phyloP scores from a whole-genome alignment of 768 basidiomycete genomes.

The Coprinellus micaceus region DNA sequence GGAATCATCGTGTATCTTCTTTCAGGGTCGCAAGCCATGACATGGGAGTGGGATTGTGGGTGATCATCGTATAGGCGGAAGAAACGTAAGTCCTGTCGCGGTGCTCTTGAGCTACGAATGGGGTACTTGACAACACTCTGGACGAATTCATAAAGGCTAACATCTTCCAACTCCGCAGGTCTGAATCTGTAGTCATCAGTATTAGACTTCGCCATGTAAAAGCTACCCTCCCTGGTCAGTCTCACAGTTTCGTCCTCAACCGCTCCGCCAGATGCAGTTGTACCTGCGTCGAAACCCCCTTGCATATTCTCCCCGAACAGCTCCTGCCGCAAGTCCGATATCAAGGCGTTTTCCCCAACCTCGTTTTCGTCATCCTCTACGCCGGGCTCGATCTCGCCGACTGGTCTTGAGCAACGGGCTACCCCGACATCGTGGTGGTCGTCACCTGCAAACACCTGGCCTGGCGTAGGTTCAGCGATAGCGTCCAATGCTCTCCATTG shows the following conservation, averaged over 20 bases:
- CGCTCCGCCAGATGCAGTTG: neutral
- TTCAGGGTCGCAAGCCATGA: neutral
- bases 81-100: neutral
- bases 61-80: neutral
- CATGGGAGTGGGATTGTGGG: neutral
- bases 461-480: neutral
- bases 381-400: no score
- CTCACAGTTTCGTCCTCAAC: neutral
- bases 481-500: neutral
- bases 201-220: neutral
- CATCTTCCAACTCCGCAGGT: neutral
- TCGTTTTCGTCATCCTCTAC: no score
- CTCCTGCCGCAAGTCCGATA: neutral
- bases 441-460: no score
- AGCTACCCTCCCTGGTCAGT: neutral
- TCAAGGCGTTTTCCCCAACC: neutral
- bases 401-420: no score
- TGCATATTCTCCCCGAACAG: no score
- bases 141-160: neutral
- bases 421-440: no score
- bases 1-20: conserved; percentile 14
- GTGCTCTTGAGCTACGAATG: neutral
- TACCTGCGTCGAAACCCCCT: neutral
- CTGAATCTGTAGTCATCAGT: neutral
- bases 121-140: neutral